Conservation (phyloP, 1,284 basidiomycete species). For the Malassezia arunalokei region DNA sequence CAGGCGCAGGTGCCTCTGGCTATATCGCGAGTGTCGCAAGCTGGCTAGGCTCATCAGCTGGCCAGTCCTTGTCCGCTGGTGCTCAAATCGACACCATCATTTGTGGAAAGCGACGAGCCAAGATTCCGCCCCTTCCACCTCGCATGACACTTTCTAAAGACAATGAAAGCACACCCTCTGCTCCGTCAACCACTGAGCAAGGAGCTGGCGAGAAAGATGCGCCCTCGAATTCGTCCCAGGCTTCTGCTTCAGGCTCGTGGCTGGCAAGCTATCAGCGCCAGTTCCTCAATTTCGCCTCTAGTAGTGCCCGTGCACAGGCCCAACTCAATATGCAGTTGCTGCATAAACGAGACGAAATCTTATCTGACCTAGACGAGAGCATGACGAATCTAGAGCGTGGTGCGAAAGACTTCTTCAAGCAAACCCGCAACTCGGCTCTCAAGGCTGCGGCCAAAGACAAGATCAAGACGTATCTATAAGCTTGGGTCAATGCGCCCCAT, state of each 20-base stretch:
- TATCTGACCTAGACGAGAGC: constrained; percentile 24
- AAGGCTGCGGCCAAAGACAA: constrained; percentile 32
- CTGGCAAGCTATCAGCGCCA: not conserved
- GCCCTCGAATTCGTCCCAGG: not conserved
- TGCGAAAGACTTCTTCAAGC: constrained; percentile 29
- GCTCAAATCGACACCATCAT: constrained; percentile 27
- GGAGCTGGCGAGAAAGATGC: not conserved
- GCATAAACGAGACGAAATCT: constrained; percentile 16
- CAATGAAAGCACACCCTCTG: not conserved
- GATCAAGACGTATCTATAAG: constrained; percentile 19
- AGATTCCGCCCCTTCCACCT: constrained; percentile 20
- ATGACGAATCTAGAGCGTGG: constrained; percentile 25
- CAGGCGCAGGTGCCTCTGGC: constrained; percentile 25
- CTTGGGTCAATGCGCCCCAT: too few species aligned
- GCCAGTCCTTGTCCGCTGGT: constrained; percentile 22
- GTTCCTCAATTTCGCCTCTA: not conserved
- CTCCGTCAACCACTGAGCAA: not conserved
- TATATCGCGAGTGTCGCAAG: constrained; percentile 29
- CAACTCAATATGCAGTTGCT: constrained; percentile 15
- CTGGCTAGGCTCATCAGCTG: constrained; percentile 29
- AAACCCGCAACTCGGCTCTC: constrained; percentile 30
- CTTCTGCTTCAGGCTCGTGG: constrained; percentile 5
- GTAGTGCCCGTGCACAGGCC: constrained; percentile 8
- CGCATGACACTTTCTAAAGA: not conserved
- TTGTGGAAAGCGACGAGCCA: constrained; percentile 25